Evolutionary conservation across 768 basidiomycete species (phyloP).

Genomic region (Coprinopsis marcescibilis): DNA sequence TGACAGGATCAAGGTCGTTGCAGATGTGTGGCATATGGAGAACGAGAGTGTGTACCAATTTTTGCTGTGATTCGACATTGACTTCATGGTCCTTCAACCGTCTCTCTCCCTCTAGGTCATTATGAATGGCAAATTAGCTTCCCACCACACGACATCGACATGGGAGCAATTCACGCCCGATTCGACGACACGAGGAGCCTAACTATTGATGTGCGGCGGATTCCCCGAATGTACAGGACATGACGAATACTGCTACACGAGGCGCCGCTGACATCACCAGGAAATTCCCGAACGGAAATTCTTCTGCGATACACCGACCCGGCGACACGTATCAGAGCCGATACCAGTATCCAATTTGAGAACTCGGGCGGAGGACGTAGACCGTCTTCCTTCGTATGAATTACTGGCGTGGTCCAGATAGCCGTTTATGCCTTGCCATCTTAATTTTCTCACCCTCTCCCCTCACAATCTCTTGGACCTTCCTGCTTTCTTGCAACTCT

Average conservation of each 20-base stretch:
- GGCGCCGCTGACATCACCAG: not conserved
- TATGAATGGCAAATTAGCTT: conserved; percentile 60
- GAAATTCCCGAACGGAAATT: not conserved
- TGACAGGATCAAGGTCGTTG: conserved; percentile 49
- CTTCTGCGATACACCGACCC: not conserved
- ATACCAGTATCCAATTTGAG: no score
- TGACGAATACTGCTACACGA: not conserved
- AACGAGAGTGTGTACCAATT: conserved; percentile 45
- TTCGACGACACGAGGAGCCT: conserved; percentile 41
- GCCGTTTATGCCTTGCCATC: not conserved
- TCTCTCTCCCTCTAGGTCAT: conserved; percentile 36
- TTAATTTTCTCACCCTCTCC: conserved; percentile 1
- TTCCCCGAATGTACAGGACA: conserved; percentile 7
- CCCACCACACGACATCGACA: conserved; percentile 47
- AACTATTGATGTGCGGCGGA: conserved; percentile 38
- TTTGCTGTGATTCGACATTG: conserved; percentile 2
- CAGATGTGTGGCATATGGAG: conserved; percentile 60
- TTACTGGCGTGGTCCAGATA: not conserved
- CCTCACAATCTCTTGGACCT: not conserved
- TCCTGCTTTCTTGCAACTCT: not conserved
- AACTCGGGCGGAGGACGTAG: not conserved
- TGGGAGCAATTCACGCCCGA: conserved; percentile 45
- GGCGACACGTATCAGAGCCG: no score
- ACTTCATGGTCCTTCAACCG: not conserved
- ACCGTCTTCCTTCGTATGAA: not conserved